Base-by-base conservation (phyloP, 768 basidiomycete species). In the Suillus subluteus region DNA sequence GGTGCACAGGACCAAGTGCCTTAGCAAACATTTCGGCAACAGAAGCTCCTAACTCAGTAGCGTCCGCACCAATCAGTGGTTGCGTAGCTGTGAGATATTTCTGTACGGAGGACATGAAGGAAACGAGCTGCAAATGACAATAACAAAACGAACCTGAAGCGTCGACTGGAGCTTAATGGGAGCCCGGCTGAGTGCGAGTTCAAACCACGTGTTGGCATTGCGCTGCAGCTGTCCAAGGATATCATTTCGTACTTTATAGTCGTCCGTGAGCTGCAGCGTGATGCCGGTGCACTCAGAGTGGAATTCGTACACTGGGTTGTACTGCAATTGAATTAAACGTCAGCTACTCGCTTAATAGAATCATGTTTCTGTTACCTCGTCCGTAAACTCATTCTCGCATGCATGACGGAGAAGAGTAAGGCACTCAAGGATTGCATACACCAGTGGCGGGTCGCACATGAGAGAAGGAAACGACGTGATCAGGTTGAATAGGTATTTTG, bases 111-210 rank as follows among this genome's bases (percentile, higher is more conserved):
- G 32, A 62, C 32, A 40, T 55, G 30, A 38, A 65, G 5, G 18
- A n/a, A 43, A 64, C 68, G 35, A 63, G 46, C 12, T 55, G 35
- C 37, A 48, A 0, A 13, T 32, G 37, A 41, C 38, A n/a, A 43
- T 43, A 11, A 35, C n/a, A 23, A n/a, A 41, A 72, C 82, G 52
- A 73, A 92, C 95, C 86, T 97, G 95, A 63, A 99, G 80, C 0
- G 94, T 95, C 0, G 95, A 93, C 68, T 96, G 95, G 58, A 98
- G 79, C 75, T 98, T 96, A 74, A 96, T 86, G 0, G 97, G 97
- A 1, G 96, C 95, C 23, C 96, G 88, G 13, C 90, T 87, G 41
- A 99, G 81, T 1, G 94, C 95, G 48, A 95, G 80, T 65, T 91
- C 88, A 66, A 99, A 91, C 97, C 97, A 99, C 23, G 76, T 83